Base-by-base conservation (phyloP, 768 basidiomycete genomes). In the Lyophyllum shimeji region DNA sequence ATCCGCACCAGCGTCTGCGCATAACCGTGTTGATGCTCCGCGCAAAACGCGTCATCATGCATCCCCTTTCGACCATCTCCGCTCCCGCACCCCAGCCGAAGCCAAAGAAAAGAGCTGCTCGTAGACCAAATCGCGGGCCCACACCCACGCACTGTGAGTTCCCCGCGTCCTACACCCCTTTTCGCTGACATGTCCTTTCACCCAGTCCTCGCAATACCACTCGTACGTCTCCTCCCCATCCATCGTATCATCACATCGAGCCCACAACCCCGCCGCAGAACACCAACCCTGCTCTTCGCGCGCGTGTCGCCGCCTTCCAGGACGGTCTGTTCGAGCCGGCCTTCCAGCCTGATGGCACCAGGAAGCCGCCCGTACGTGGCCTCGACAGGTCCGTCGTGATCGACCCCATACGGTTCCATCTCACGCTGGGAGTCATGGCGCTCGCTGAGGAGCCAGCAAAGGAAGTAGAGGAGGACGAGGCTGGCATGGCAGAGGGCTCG, bases 371-470 rank as follows among this genome's bases (percentile, higher is more conserved):
- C 0, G 69, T 80, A 2, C 62, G 69, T 7, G 90, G 90, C 0
- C 72, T 92, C 3, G 85, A 92, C 67, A 63, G 62, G 8, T 75
- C 80, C 2, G 82, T 91, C 60, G 67, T 87, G 51, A 77, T 90
- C 52, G 74, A 79, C 40, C 80, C 81, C 0, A 64, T 75, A 9
- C 68, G 88, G 17, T 69, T 90, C 42, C 89, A 92, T 67, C 69
- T 91, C 54, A 91, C 89, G 0, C 71, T 92, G 2, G 89, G 89
- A 0, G 87, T 90, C 1, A 87, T 92, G 85, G 71, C 80, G 0
- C 82, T 90, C 31, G 47, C 44, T n/a, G 29, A 8, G n/a, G 23
- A 46, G 55, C 5, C 4, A 29, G 29, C 4, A 5, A 29, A 4
- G 1, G 29, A 4, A 29, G 29, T 9, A 29, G 29, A 29, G 29